Evolutionary conservation across 2,329 filamentous ascomycete species (phyloP), one percentile per base, ranked within the genome.

Genomic region (Talaromyces sp.): DNA sequence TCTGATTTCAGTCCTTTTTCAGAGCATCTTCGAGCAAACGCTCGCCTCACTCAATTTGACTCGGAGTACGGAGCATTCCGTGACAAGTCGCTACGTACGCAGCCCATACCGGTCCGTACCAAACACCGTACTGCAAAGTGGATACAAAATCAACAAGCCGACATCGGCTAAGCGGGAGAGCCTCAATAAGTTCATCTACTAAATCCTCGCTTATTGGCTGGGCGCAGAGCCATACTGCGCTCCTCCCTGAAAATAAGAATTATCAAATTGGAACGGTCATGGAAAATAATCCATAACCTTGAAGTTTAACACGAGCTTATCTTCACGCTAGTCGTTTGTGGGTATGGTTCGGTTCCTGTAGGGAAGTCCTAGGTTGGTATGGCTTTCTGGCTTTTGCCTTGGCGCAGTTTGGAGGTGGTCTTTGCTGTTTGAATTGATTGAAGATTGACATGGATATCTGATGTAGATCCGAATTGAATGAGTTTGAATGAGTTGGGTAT

Each of bases 131-230:
- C 40, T 58, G 36, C 45, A 65, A 47, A 58, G 56, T 58, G 58
- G 38, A 40, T 58, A 43, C 51, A 36, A 58, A 38, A 8, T 17
- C 11, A 43, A 3, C 27, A 27, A 60, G 54, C 64, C 64, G 64
- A 66, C 51, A 53, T 66, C 64, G 64, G 63, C 45, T 59, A 59
- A 53, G 60, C 47, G 59, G 64, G 64, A 66, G 60, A 66, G 60
- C 64, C 60, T 61, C 64, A 65, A 34, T 38, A 60, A 29, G 49
- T 19, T 6, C 2, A 19, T 25, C 29, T 11, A 7, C 43, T 27
- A 40, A 29, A 31, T 56, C 27, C 62, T 45, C 43, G 62, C 40
- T 59, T 58, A 58, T 64, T 64, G 54, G 54, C 38, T 43, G 53
- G 53, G 31, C 53, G 17, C 25, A n/a, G 27, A 7, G 29, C 17